Conservation (phyloP, 2,329 filamentous ascomycete genomes). For the Diaporthe sp. region DNA sequence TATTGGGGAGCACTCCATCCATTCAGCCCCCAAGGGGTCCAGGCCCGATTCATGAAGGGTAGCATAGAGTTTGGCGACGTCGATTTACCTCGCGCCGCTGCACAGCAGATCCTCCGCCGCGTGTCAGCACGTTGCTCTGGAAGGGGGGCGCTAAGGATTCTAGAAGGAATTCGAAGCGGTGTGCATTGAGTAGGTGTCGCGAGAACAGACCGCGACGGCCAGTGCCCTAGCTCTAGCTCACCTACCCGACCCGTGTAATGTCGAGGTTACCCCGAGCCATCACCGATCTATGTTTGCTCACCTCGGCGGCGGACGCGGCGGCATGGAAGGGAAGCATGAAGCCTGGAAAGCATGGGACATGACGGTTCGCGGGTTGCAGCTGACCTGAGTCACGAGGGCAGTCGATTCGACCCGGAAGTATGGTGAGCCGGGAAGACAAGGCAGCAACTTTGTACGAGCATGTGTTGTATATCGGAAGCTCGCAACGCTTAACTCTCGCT, state of each 20-base stretch:
- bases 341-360: not conserved
- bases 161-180: constrained; percentile 30
- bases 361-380: constrained; percentile 16
- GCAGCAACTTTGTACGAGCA: not conserved
- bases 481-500: not conserved
- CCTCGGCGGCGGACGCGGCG: constrained; percentile 4
- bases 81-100: constrained; percentile 17
- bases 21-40: constrained; percentile 25
- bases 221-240: no score
- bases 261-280: constrained; percentile 7
- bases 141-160: constrained; percentile 21
- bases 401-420: not conserved
- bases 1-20: not conserved
- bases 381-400: constrained; percentile 24
- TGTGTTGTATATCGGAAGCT: not conserved
- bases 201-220: constrained; percentile 2
- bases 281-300: not conserved
- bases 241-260: not conserved
- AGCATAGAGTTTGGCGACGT: constrained; percentile 23
- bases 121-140: constrained; percentile 20
- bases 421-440: not conserved
- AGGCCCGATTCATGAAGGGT: constrained; percentile 15
- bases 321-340: not conserved
- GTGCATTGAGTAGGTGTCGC: not conserved
- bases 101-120: constrained; percentile 19